These are phyloP conservation scores for Wickerhamomyces strasburgensis DNA, from an alignment of 805 yeast genomes.

Conservation along the genomic window DNA sequence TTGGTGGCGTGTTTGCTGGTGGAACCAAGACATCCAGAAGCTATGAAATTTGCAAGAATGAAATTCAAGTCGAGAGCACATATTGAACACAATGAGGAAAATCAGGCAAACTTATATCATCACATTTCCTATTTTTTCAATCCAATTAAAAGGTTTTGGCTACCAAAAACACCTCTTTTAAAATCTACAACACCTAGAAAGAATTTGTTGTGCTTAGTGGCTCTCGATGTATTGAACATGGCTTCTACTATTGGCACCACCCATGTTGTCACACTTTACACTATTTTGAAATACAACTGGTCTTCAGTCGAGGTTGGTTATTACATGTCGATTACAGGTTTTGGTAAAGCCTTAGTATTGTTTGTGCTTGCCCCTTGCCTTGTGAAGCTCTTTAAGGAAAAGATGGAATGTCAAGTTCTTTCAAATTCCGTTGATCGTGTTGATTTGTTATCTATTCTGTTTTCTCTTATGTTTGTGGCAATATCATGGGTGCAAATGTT, in stretches of 20 bases:
- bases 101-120: background rate
- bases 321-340: conserved; percentile 22
- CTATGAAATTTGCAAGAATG: conserved; percentile 12
- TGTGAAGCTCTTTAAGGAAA: conserved; percentile 1
- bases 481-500: conserved; percentile 2
- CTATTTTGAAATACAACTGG: conserved; percentile 20
- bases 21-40: conserved; percentile 21
- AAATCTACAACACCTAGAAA: conserved; percentile 16
- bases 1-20: conserved; percentile 5
- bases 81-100: background rate
- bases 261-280: conserved; percentile 15
- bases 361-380: conserved; percentile 13
- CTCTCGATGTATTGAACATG: conserved; percentile 20
- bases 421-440: conserved; percentile 3
- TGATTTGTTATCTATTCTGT: conserved; percentile 1
- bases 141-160: conserved; percentile 20
- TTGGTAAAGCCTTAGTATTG: conserved; percentile 19
- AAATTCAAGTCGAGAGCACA: no score
- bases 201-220: conserved; percentile 16
- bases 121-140: conserved; percentile 6
- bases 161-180: conserved; percentile 10
- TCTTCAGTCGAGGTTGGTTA: conserved; percentile 24
- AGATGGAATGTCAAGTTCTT: background rate
- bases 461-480: conserved; percentile 6
- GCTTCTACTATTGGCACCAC: conserved; percentile 22